Conservation (phyloP, 2,329 filamentous ascomycete genomes). For the Domatiomyces globalis region DNA sequence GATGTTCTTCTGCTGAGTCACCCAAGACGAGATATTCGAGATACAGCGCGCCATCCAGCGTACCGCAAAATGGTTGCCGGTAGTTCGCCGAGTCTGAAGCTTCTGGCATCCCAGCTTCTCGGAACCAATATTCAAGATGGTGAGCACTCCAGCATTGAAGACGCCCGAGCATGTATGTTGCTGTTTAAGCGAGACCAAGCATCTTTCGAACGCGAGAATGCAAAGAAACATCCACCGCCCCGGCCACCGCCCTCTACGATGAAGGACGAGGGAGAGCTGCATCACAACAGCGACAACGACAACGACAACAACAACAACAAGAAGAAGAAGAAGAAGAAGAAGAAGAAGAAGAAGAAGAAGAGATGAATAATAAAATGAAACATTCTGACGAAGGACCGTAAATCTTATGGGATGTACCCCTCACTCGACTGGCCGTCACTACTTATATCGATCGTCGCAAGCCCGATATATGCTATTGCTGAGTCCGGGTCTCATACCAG, state of each 20-base stretch:
- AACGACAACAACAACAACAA: conserved; percentile 35
- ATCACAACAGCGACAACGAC: too few species aligned
- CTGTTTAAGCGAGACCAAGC: conserved; percentile 72
- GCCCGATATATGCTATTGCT: too few species aligned
- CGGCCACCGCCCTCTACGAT: not conserved
- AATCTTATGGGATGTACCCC: not conserved
- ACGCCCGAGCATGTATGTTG: conserved; percentile 81
- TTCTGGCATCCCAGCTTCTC: conserved; percentile 42
- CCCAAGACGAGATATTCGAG: conserved; percentile 61
- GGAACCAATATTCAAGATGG: conserved; percentile 47
- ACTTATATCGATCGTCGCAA: too few species aligned
- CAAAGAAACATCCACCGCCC: conserved; percentile 35
- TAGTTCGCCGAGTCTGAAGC: conserved; percentile 38
- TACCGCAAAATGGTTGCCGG: conserved; percentile 50
- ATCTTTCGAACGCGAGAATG: conserved; percentile 69
- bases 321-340: conserved; percentile 33
- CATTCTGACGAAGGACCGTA: not conserved
- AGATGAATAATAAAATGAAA: not conserved
- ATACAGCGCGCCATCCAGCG: conserved; percentile 63
- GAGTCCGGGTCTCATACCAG: not conserved
- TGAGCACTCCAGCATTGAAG: conserved; percentile 50
- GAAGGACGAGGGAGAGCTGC: conserved; percentile 4
- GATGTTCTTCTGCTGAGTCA: conserved; percentile 64
- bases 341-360: conserved; percentile 21
- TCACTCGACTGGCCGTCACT: too few species aligned